phyloP scores from a whole-genome alignment of 2,329 filamentous ascomycete genomes.

The Talaromyces sp. region DNA sequence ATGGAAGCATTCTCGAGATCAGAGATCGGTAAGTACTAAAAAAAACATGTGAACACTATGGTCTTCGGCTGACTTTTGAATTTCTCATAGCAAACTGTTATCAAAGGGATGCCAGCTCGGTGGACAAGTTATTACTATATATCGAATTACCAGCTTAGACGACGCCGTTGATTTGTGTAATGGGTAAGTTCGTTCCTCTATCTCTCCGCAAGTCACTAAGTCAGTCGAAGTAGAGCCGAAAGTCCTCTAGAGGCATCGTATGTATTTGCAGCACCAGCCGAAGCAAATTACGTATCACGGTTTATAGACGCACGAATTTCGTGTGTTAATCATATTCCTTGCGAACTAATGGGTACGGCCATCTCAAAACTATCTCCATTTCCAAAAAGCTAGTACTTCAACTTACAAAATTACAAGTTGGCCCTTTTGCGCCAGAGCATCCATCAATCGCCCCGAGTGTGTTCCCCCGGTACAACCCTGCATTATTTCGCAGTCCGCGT shows the following conservation, averaged over 20 bases:
- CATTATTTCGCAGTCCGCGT: constrained; percentile 41
- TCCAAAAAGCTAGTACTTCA: not conserved
- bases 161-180: constrained; percentile 49
- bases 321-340: constrained; percentile 55
- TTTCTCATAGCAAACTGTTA: constrained; percentile 31
- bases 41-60: not conserved
- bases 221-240: not conserved
- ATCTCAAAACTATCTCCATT: no score
- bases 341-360: constrained; percentile 43
- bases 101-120: not conserved
- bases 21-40: not conserved
- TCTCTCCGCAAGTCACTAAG: not conserved
- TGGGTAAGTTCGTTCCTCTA: constrained; percentile 24
- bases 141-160: constrained; percentile 46
- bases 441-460: constrained; percentile 31
- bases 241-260: constrained; percentile 44
- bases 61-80: not conserved
- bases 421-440: constrained; percentile 16
- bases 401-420: not conserved
- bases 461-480: constrained; percentile 33
- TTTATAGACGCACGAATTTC: constrained; percentile 48
- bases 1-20: not conserved
- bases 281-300: constrained; percentile 56
- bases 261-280: constrained; percentile 45
- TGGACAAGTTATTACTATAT: constrained; percentile 33